Percentiles rank a stretch among this genome's conserved stretches.
These are phyloP conservation scores for Apiotrichum domesticum DNA, from an alignment of 1,284 basidiomycete genomes.

Conservation along the genomic window DNA sequence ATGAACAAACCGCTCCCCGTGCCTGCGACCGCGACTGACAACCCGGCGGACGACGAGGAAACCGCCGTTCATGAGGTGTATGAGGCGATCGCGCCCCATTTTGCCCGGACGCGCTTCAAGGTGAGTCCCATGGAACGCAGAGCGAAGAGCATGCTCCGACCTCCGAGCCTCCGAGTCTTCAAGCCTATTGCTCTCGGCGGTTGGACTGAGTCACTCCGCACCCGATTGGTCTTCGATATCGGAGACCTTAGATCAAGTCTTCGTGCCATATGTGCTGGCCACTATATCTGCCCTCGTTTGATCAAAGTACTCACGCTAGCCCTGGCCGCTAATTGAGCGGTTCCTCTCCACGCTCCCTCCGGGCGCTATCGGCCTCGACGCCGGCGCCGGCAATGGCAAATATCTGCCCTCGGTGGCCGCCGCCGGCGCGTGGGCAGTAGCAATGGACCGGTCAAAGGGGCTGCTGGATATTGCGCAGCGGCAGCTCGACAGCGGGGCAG, in stretches of 20 bases:
- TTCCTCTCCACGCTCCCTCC: slow-evolving; percentile 71
- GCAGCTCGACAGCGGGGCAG: slow-evolving; percentile 39
- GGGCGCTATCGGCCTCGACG: slow-evolving; percentile 82
- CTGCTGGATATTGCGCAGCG: slow-evolving; percentile 66
- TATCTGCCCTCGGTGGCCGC: slow-evolving; percentile 63
- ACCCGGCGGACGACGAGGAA: slow-evolving; percentile 30
- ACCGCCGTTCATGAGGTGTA: slow-evolving; percentile 70
- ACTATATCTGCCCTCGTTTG: neutral
- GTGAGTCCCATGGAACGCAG: slow-evolving; percentile 46
- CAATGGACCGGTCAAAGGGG: slow-evolving; percentile 72
- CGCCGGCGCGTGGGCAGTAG: slow-evolving; percentile 55
- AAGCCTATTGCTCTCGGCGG: too few species aligned
- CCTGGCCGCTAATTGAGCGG: slow-evolving; percentile 84
- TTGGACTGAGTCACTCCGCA: too few species aligned
- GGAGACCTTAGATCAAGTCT: too few species aligned
- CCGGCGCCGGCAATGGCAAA: slow-evolving; percentile 96
- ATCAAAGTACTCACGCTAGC: slow-evolving; percentile 50
- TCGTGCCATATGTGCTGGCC: too few species aligned
- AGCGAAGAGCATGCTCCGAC: too few species aligned
- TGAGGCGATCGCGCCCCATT: slow-evolving; percentile 84
- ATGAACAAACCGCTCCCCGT: slow-evolving; percentile 24
- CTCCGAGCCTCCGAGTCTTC: too few species aligned
- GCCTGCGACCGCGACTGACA: slow-evolving; percentile 14
- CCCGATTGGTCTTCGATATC: too few species aligned
- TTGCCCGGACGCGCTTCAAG: slow-evolving; percentile 90